phyloP scores from a whole-genome alignment of 306 rosid species.

The apple (Malus domestica) region DNA sequence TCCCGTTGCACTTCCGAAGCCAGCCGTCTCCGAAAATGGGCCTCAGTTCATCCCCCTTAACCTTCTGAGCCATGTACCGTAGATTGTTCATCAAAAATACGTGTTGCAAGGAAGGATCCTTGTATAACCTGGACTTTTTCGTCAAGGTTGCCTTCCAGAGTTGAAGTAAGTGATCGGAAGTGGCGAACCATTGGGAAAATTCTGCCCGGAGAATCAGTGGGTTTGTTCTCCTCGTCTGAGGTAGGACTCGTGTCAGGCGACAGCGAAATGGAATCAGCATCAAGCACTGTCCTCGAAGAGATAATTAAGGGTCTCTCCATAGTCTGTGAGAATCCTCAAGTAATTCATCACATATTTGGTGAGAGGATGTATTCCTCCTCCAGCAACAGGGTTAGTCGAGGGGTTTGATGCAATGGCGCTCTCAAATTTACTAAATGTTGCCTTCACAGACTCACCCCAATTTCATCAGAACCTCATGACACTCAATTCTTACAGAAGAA shows the following conservation, averaged over 20 bases:
- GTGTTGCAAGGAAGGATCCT: conserved; percentile 63
- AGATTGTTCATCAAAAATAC: conserved; percentile 87
- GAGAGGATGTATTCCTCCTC: conserved; percentile 87
- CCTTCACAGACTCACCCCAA: conserved; percentile 69
- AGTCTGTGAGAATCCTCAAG: conserved; percentile 63
- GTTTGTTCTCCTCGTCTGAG: conserved; percentile 35
- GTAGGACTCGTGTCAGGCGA: conserved; percentile 60
- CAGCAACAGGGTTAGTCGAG: conserved; percentile 51
- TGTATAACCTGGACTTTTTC: conserved; percentile 62
- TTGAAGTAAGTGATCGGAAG: conserved; percentile 49
- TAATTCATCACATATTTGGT: conserved; percentile 86
- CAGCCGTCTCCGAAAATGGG: conserved; percentile 61
- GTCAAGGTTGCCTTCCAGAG: conserved; percentile 69
- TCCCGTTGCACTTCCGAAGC: conserved; percentile 65
- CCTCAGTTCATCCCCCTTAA: conserved; percentile 65
- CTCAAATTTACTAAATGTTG: conserved; percentile 60
- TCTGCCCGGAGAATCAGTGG: conserved; percentile 25
- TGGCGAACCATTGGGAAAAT: conserved; percentile 52
- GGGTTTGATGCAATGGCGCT: conserved; percentile 64
- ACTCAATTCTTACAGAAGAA: conserved; percentile 55
- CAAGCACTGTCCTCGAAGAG: conserved; percentile 56
- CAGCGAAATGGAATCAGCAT: conserved; percentile 25
- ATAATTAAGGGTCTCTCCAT: conserved; percentile 49
- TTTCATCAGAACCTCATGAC: conserved; percentile 63
- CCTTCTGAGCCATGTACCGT: conserved; percentile 88